Conservation (phyloP, 1,139 yeast genomes). For the Sugiyamaella sp. region DNA sequence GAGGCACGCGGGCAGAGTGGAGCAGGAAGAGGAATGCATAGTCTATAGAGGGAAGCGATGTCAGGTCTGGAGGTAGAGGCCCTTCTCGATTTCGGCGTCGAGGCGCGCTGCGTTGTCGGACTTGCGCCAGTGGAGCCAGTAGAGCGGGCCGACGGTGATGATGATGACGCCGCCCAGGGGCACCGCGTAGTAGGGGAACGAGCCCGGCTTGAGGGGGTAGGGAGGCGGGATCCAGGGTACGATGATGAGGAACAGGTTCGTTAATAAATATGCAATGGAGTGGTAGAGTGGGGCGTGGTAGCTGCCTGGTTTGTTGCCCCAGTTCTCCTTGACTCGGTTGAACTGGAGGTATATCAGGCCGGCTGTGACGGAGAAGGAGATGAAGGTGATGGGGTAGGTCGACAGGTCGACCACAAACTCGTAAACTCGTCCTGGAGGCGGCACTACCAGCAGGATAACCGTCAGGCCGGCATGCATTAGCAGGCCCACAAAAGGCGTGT, state of each 20-base stretch:
- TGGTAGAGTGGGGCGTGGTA: conserved; percentile 37
- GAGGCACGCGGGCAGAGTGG: too few relatives aligned
- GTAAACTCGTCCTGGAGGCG: conserved; percentile 81
- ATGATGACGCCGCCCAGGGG: conserved; percentile 58
- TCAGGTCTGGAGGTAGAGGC: conserved; percentile 16
- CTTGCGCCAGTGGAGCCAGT: conserved; percentile 42
- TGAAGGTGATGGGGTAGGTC: conserved; percentile 71
- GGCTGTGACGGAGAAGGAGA: conserved; percentile 68
- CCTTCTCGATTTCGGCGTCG: conserved; percentile 27
- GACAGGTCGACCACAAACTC: conserved; percentile 72
- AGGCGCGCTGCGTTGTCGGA: conserved; percentile 25
- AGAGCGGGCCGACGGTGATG: conserved; percentile 51
- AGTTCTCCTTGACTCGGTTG: conserved; percentile 54
- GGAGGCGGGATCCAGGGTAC: conserved; percentile 63
- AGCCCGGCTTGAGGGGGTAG: conserved; percentile 31
- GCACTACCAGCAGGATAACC: conserved; percentile 54
- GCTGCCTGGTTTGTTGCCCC: conserved; percentile 41
- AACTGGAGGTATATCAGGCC: conserved; percentile 71
- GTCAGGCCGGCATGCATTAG: conserved; percentile 56
- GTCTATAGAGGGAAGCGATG: not conserved
- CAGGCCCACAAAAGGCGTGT: conserved; percentile 57
- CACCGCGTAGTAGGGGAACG: conserved; percentile 59
- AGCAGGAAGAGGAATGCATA: not conserved
- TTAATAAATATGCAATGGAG: conserved; percentile 48
- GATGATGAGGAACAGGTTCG: conserved; percentile 56